Base-by-base conservation (phyloP, 257 asterid genomes). In the Nicotiana undulata region DNA sequence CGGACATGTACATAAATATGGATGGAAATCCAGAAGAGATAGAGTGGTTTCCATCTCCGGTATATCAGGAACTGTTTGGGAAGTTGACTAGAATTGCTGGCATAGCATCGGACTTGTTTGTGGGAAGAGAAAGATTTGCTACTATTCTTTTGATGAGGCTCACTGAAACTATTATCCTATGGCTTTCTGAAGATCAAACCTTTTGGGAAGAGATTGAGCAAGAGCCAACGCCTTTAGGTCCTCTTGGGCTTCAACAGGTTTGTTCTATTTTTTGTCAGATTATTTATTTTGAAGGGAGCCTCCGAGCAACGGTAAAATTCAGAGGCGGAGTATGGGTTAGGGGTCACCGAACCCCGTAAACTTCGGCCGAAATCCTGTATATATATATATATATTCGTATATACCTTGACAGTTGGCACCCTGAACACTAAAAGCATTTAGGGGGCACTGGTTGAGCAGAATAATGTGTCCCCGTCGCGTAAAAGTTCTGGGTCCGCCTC, bases 171-270 rank as follows among this genome's bases (percentile, higher is more conserved):
- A 87, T 93, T 28, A 95, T 93, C 80, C 86, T 95, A 0, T 93
- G 99, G 97, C 94, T 95, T 80, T 95, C 97, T 76, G 97, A 95
- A 82, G 98, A 95, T 87, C 97, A 92, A 79, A 82, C 72, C 89
- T 95, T 95, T 66, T 95, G 98, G 99, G 97, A 95, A 64, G 99
- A 92, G 81, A 90, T 95, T 74, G 97, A 95, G 82, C 85, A 87
- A n/a, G 97, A 88, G 49, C 86, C 88, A 46, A 85, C 63, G 56
- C 88, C 92, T 11, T 75, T 95, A 49, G 96, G 97, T 60, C 98
- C 98, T 32, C 87, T 92, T 32, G 99, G 98, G 15, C 98, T 95
- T 84, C 98, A 90, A 84, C 97, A 95, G 98, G 98, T 93, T 63
- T 17, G 61, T 56, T 68, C 16, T 37, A 3, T 29, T 68, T 61